Percentiles rank a stretch among this genome's conserved stretches.
Conservation (phyloP, 169 alveolate species). For the Theileria annulata region DNA sequence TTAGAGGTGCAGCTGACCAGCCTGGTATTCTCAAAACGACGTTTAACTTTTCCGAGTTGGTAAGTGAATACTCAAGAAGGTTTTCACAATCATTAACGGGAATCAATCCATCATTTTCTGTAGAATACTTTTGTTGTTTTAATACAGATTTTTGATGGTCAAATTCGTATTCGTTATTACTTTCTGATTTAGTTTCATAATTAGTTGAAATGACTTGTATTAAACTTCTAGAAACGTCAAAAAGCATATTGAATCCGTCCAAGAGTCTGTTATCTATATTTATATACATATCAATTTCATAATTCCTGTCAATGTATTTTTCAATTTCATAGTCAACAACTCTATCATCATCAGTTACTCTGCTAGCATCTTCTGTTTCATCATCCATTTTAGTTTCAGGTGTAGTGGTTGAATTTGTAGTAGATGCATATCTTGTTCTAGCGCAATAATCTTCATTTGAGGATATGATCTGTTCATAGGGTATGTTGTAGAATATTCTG, state of each 20-base stretch:
- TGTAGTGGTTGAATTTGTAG: neutral
- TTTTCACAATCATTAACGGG: neutral
- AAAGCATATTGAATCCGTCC: constrained; percentile 13
- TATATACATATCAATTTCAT: constrained; percentile 5
- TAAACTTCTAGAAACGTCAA: constrained; percentile 1
- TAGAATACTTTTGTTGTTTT: neutral
- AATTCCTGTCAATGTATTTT: neutral
- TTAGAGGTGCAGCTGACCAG: constrained; percentile 42
- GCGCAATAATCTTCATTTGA: neutral
- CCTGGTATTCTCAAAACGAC: constrained; percentile 55
- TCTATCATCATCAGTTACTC: neutral
- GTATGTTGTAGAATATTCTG: constrained; percentile 33
- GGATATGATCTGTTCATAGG: constrained; percentile 40
- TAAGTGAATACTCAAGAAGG: constrained; percentile 11
- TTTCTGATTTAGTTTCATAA: neutral
- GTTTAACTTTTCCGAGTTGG: constrained; percentile 16
- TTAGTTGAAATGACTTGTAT: neutral
- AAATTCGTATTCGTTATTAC: neutral
- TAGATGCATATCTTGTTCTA: neutral
- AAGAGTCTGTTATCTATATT: constrained; percentile 10
- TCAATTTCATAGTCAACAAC: constrained; percentile 9
- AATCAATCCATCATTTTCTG: neutral
- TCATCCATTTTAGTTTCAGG: neutral
- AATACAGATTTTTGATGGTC: neutral
- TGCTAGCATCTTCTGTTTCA: neutral